These are phyloP conservation scores for Beauveria sp. DNA, from an alignment of 2,329 filamentous ascomycete genomes.

Conservation along the genomic window DNA sequence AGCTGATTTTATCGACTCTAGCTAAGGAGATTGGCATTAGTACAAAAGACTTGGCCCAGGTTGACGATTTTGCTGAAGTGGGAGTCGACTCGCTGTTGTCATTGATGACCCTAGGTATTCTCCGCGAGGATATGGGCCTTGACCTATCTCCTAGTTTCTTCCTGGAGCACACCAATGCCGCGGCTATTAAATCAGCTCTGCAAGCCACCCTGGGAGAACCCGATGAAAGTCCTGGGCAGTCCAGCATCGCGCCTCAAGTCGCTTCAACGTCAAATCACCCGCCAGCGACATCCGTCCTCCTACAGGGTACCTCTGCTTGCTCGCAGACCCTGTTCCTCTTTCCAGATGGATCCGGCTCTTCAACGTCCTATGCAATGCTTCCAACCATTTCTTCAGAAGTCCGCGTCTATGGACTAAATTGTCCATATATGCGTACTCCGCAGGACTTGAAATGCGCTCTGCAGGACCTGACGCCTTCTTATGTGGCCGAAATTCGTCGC, in stretches of 20 bases:
- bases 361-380: slow-evolving; percentile 13
- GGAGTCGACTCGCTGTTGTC: slow-evolving; percentile 55
- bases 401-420: slow-evolving; percentile 14
- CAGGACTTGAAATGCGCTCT: slow-evolving; percentile 13
- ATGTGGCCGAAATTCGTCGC: not conserved
- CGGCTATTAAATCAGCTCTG: not conserved
- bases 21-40: slow-evolving; percentile 47
- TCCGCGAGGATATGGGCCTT: not conserved
- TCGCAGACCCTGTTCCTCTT: slow-evolving; percentile 17
- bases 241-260: not conserved
- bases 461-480: slow-evolving; percentile 8
- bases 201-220: not conserved
- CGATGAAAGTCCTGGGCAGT: too few species aligned
- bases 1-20: slow-evolving; percentile 42
- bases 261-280: not conserved
- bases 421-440: slow-evolving; percentile 49
- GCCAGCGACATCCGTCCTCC: slow-evolving; percentile 17
- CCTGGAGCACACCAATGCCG: not conserved
- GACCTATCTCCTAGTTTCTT: not conserved
- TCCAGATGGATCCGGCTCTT: slow-evolving; percentile 23
- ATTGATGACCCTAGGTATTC: slow-evolving; percentile 34
- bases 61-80: slow-evolving; percentile 46
- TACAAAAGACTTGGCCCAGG: slow-evolving; percentile 46
- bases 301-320: slow-evolving; percentile 14
- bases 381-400: slow-evolving; percentile 12